Conservation (phyloP, 2,329 filamentous ascomycete genomes). For the Tolypocladium cylindrosporum region DNA sequence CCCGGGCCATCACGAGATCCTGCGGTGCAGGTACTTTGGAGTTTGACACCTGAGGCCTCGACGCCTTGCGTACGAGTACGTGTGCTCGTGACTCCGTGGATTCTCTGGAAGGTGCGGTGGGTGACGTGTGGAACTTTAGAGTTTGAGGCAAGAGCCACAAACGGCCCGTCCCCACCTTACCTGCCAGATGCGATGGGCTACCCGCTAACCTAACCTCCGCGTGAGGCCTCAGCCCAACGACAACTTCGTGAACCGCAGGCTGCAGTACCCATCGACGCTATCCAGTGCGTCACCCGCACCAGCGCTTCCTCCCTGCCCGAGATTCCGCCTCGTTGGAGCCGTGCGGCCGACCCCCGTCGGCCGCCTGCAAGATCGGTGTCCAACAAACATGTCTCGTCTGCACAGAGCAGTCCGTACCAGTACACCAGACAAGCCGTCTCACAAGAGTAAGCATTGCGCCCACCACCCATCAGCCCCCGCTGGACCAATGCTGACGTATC, state of each 20-base stretch:
- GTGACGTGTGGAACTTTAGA: neutral
- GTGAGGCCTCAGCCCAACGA: neutral
- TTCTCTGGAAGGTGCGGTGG: neutral
- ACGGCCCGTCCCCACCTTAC: neutral
- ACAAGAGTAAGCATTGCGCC: neutral
- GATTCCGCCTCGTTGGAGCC: neutral
- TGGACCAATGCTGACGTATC: neutral
- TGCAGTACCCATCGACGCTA: neutral
- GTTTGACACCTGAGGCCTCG: neutral
- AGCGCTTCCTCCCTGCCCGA: neutral
- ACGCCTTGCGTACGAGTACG: neutral
- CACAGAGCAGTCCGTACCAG: neutral
- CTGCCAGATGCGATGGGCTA: neutral
- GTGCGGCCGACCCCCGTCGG: neutral
- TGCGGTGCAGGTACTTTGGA: neutral
- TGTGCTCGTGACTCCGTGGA: neutral
- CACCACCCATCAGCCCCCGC: neutral
- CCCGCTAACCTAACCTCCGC: neutral
- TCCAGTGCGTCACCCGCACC: neutral
- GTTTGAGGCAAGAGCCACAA: neutral
- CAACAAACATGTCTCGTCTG: neutral
- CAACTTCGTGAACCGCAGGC: neutral
- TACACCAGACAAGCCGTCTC: neutral
- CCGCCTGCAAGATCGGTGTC: neutral
- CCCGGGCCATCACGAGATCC: neutral